phyloP scores from a whole-genome alignment of 306 rosid species.

The Luffa aegyptiaca region DNA sequence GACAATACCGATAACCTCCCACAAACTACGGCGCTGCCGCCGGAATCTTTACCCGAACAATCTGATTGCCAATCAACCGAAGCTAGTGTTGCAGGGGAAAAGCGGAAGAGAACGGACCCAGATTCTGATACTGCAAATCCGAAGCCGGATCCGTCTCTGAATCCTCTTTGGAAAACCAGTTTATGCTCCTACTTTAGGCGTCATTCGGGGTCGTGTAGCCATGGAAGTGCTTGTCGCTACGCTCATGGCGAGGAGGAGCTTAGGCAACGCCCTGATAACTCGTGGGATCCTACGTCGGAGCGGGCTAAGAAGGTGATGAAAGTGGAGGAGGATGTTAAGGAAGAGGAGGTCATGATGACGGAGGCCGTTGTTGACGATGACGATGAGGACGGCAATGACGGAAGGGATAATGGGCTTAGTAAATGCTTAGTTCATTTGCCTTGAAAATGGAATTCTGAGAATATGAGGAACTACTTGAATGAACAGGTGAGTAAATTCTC shows the following conservation, averaged over 20 bases:
- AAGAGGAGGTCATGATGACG: slow-evolving; percentile 59
- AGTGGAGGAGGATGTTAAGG: slow-evolving; percentile 14
- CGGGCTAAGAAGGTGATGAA: slow-evolving; percentile 60
- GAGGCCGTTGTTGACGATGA: slow-evolving; percentile 43
- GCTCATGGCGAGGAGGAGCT: slow-evolving; percentile 90
- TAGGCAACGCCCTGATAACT: slow-evolving; percentile 68
- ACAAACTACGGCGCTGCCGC: neutral
- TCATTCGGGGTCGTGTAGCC: slow-evolving; percentile 49
- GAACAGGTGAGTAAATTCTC: slow-evolving; percentile 38
- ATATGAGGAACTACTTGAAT: slow-evolving; percentile 38
- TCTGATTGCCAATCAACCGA: slow-evolving; percentile 14
- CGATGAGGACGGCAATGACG: slow-evolving; percentile 20
- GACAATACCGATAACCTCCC: slow-evolving; percentile 14
- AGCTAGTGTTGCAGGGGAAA: slow-evolving; percentile 29
- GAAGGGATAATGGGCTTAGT: slow-evolving; percentile 29
- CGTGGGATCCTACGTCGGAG: slow-evolving; percentile 95
- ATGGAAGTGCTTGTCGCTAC: slow-evolving; percentile 56
- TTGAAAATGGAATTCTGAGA: slow-evolving; percentile 60
- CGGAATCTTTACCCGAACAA: slow-evolving; percentile 3
- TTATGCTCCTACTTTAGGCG: slow-evolving; percentile 85
- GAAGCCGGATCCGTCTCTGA: slow-evolving; percentile 21
- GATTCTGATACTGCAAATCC: neutral
- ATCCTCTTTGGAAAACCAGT: slow-evolving; percentile 78
- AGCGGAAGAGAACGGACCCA: slow-evolving; percentile 61
- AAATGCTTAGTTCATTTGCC: slow-evolving; percentile 85